These are phyloP conservation scores for Penicillium manginii DNA, from an alignment of 495 filamentous ascomycete genomes.

Conservation along the genomic window DNA sequence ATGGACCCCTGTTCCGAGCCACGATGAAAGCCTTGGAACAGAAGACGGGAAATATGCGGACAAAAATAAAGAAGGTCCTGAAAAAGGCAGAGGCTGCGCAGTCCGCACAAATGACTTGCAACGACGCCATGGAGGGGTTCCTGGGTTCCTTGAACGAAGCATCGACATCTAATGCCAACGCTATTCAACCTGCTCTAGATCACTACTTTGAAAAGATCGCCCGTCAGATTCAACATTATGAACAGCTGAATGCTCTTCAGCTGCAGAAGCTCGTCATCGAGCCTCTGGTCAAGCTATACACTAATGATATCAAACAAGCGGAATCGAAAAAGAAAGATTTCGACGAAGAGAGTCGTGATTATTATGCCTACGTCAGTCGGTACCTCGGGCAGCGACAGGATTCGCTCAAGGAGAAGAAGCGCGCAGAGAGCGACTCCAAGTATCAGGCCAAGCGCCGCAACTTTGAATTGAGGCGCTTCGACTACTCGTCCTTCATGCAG, in stretches of 20 bases:
- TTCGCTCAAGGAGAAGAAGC: slow-evolving; percentile 95
- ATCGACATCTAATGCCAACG: slow-evolving; percentile 88
- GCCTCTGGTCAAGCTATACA: slow-evolving; percentile 87
- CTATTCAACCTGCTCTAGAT: slow-evolving; percentile 91
- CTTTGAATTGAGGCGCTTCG: slow-evolving; percentile 96
- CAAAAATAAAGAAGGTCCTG: slow-evolving; percentile 93
- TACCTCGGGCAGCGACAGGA: slow-evolving; percentile 96
- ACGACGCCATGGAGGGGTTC: slow-evolving; percentile 80
- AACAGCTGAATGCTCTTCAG: slow-evolving; percentile 79
- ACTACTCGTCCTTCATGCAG: slow-evolving; percentile 99
- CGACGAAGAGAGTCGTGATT: slow-evolving; percentile 97
- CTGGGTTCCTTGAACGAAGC: slow-evolving; percentile 88
- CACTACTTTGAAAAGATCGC: slow-evolving; percentile 99
- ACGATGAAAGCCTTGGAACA: slow-evolving; percentile 97
- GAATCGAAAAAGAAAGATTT: slow-evolving; percentile 97
- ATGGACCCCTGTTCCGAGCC: slow-evolving; percentile 93
- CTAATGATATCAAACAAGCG: slow-evolving; percentile 95
- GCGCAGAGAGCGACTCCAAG: slow-evolving; percentile 90
- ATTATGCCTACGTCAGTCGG: slow-evolving; percentile 90
- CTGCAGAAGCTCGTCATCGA: slow-evolving; percentile 93
- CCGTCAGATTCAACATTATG: slow-evolving; percentile 84
- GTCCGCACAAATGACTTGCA: slow-evolving; percentile 77
- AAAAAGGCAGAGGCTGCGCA: slow-evolving; percentile 88
- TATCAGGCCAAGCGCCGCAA: slow-evolving; percentile 92
- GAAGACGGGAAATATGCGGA: slow-evolving; percentile 92